These are phyloP conservation scores for Leccinum aurantiacum DNA, from an alignment of 768 basidiomycete species.

Conservation along the genomic window DNA sequence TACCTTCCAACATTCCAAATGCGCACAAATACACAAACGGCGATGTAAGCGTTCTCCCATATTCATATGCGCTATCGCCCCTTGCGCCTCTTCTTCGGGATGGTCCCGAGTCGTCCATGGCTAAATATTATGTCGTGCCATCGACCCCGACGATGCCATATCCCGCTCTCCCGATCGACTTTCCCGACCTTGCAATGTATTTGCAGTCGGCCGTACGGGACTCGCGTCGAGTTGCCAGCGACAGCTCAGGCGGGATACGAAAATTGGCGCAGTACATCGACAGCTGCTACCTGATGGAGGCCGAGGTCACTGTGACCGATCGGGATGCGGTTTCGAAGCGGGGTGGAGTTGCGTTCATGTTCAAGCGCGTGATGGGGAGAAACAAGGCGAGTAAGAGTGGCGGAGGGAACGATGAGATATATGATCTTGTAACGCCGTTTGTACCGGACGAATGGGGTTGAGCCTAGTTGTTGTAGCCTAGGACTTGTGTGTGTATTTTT, in stretches of 20 bases:
- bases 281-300: conserved; percentile 58
- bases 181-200: conserved; percentile 76
- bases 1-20: conserved; percentile 46
- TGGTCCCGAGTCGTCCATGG: conserved; percentile 57
- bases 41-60: conserved; percentile 69
- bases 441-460: conserved; percentile 73
- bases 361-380: conserved; percentile 62
- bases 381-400: conserved; percentile 46
- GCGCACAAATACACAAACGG: conserved; percentile 51
- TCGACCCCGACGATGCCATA: conserved; percentile 56
- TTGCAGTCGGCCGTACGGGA: conserved; percentile 69
- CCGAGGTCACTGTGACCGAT: conserved; percentile 26
- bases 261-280: conserved; percentile 72
- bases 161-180: conserved; percentile 70
- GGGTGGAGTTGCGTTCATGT: conserved; percentile 50
- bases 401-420: conserved; percentile 73
- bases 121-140: conserved; percentile 74
- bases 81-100: conserved; percentile 64
- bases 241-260: conserved; percentile 59
- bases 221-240: conserved; percentile 59
- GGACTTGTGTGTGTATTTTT: neutral
- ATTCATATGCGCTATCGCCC: conserved; percentile 62
- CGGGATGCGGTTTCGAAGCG: conserved; percentile 39
- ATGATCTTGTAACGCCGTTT: conserved; percentile 81
- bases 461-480: neutral